phyloP scores from a whole-genome alignment of 169 alveolate species.

The Plasmodium blacklocki region DNA sequence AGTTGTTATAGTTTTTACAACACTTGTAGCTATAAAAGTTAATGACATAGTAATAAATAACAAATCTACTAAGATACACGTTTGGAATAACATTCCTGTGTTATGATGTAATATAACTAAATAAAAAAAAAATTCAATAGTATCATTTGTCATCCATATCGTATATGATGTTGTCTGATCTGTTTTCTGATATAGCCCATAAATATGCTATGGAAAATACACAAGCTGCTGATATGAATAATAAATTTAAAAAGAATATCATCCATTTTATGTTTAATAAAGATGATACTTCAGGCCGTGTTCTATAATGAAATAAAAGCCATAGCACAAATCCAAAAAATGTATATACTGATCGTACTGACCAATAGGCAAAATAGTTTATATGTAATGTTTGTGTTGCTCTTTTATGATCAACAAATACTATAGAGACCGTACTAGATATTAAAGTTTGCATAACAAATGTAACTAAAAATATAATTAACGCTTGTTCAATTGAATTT shows the following conservation, averaged over 20 bases:
- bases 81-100: constrained; percentile 89
- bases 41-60: constrained; percentile 86
- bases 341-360: constrained; percentile 89
- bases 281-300: constrained; percentile 74
- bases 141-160: constrained; percentile 88
- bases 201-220: constrained; percentile 87
- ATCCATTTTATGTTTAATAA: constrained; percentile 81
- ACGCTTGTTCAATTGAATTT: constrained; percentile 90
- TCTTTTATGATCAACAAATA: constrained; percentile 76
- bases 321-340: constrained; percentile 87
- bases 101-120: constrained; percentile 88
- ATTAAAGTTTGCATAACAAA: constrained; percentile 89
- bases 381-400: constrained; percentile 79
- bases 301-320: constrained; percentile 88
- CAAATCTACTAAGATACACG: constrained; percentile 87
- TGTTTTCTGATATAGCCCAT: constrained; percentile 82
- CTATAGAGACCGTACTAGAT: constrained; percentile 86
- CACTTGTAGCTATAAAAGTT: constrained; percentile 88
- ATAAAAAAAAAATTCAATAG: constrained; percentile 88
- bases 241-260: constrained; percentile 84
- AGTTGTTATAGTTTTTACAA: constrained; percentile 82
- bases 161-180: constrained; percentile 66
- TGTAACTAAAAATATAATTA: constrained; percentile 89
- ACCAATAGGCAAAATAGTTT: constrained; percentile 88
- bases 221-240: constrained; percentile 90